Evolutionary conservation across 495 filamentous ascomycete species (phyloP), one percentile per base, ranked within the genome.

Genomic region (Polyplosphaeria fusca): DNA sequence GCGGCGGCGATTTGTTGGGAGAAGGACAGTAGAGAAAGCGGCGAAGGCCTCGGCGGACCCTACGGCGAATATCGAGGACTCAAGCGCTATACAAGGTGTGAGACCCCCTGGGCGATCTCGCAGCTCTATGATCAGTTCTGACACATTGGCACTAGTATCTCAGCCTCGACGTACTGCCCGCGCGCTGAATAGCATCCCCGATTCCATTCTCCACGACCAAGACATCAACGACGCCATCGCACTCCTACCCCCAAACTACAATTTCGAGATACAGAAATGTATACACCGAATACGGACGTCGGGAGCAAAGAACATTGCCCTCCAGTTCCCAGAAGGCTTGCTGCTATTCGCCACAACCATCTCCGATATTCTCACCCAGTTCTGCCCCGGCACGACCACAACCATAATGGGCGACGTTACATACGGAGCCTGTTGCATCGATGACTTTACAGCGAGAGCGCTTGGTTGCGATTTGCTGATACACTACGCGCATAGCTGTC

Each of bases 351-450:
- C 93, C 24, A 96, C 93, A 41, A 97, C 93, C 16, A 95, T 99
- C 52, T 94, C 94, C 2, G 93, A 99, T 72, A 99, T 97, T 71
- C 76, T 99, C 28, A 90, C 88, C 11, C 84, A 87, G 60, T 99
- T 99, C 76, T 99, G 93, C 70, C 84, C 90, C 0, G 90, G 88
- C 2, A 85, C 83, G 37, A 86, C 92, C 65, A 96, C 94, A 0
- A 75, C 96, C 14, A 97, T 99, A 69, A 97, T 99, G 93, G 93
- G 94, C 46, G 93, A 99, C 63, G 93, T 99, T 23, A 99, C 93
- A 0, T 99, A 99, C 73, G 93, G 93, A 42, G 93, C 93, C 2
- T 99, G 93, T 76, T 99, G 93, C 67, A 96, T 99, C 58, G 93
- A 99, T 68, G 93, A 99, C 74, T 99, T 92, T 73, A 97, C 93